Evolutionary conservation across 148 eudicot genomes (phyloP).

Genomic region (Fallopia convolvulus): DNA sequence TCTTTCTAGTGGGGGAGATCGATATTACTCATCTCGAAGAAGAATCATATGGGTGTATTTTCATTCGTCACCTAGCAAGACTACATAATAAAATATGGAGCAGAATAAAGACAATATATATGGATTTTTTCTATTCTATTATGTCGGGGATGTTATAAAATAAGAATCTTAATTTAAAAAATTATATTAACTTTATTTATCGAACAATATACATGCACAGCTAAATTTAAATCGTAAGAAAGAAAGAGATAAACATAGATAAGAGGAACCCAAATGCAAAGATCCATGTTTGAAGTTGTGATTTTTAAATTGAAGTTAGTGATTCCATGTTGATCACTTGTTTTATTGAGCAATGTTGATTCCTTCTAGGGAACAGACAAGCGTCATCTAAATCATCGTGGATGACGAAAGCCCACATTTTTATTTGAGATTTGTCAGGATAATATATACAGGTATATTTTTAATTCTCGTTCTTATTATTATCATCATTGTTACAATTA

Average conservation of each 20-base stretch:
- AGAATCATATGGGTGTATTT: not conserved
- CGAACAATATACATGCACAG: not conserved
- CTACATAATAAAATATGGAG: not conserved
- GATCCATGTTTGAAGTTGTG: not conserved
- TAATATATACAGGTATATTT: not conserved
- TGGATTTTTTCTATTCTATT: too few species aligned
- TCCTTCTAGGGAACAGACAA: not conserved
- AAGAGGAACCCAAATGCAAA: not conserved
- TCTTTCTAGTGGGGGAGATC: not conserved
- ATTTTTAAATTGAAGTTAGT: not conserved
- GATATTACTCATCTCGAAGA: not conserved
- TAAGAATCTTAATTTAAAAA: too few species aligned
- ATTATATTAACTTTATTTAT: too few species aligned
- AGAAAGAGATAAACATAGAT: not conserved
- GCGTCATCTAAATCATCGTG: not conserved
- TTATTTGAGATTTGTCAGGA: not conserved
- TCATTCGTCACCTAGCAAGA: not conserved
- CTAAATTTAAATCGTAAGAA: not conserved
- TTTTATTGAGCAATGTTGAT: not conserved
- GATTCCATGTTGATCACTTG: not conserved
- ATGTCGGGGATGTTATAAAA: too few species aligned
- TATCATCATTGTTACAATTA: too few species aligned
- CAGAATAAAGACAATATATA: not conserved
- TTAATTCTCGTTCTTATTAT: not conserved
- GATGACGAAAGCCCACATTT: conserved; percentile 1